phyloP scores from a whole-genome alignment of 345 rosid species.

The Zanthoxylum bungeanum region DNA sequence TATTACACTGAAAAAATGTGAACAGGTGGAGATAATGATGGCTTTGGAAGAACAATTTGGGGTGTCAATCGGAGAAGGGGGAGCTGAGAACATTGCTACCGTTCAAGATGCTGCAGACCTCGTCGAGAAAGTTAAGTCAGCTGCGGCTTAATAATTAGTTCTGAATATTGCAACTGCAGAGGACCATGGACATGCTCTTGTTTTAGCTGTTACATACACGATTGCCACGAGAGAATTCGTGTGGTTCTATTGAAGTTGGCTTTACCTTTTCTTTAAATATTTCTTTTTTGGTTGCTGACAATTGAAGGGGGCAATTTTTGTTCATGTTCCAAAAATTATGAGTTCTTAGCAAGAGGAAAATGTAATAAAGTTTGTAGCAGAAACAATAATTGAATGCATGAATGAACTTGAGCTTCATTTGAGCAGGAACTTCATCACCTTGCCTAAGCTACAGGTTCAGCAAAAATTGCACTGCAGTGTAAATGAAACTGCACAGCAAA shows the following conservation, averaged over 20 bases:
- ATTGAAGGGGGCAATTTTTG: background rate
- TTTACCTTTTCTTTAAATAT: background rate
- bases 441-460: no score
- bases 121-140: constrained; percentile 50
- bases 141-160: constrained; percentile 14
- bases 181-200: background rate
- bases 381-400: background rate
- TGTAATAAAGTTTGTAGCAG: background rate
- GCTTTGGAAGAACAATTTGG: constrained; percentile 64
- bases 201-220: background rate
- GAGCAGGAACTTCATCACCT: background rate
- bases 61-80: constrained; percentile 57
- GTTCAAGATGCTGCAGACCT: constrained; percentile 68
- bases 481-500: no score
- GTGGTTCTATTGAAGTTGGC: background rate
- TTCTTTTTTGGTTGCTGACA: no score
- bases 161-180: background rate
- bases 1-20: background rate
- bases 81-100: constrained; percentile 53
- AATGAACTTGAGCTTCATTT: background rate
- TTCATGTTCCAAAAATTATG: background rate
- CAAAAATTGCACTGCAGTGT: no score
- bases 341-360: background rate
- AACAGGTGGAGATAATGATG: constrained; percentile 65
- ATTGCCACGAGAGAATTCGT: background rate